Percentiles rank a stretch among this genome's conserved stretches.
Evolutionary conservation across 2,329 filamentous ascomycete species (phyloP).

Genomic region (Fusarium sp.): DNA sequence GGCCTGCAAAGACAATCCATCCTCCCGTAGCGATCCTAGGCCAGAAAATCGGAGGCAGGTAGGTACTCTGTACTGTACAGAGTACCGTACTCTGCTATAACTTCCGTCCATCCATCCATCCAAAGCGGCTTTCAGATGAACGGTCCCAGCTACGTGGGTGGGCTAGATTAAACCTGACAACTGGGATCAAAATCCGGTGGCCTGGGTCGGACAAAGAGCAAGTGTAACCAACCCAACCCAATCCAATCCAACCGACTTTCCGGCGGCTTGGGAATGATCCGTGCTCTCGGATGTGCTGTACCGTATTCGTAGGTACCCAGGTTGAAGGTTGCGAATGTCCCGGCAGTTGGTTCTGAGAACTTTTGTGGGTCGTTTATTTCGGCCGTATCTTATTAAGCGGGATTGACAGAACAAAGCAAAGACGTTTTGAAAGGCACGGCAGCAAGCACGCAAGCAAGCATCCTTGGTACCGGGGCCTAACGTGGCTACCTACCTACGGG

Average conservation of each 20-base stretch:
- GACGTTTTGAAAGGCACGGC: background rate
- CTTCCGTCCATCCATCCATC: background rate
- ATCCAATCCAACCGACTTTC: slow-evolving; percentile 27
- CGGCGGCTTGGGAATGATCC: slow-evolving; percentile 39
- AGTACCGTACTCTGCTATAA: too few relatives aligned
- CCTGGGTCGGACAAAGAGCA: slow-evolving; percentile 40
- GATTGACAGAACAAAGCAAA: slow-evolving; percentile 5
- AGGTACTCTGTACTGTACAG: too few relatives aligned
- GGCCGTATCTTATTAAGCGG: background rate
- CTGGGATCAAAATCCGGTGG: slow-evolving; percentile 45
- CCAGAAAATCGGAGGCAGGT: background rate
- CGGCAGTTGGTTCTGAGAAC: slow-evolving; percentile 1
- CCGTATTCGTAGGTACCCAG: too few relatives aligned
- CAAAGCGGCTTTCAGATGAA: slow-evolving; percentile 5
- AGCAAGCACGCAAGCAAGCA: background rate
- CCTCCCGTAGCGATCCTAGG: background rate
- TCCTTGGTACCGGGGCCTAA: background rate
- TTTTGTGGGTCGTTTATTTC: background rate
- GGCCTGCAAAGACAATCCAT: background rate
- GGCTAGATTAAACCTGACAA: slow-evolving; percentile 35
- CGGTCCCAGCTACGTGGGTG: slow-evolving; percentile 43
- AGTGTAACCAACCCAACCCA: slow-evolving; percentile 18
- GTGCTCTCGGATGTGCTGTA: slow-evolving; percentile 1
- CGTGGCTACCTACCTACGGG: background rate
- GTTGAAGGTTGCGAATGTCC: background rate